Base-by-base conservation (phyloP, 306 rosid species). In the Carpinus fangiana region DNA sequence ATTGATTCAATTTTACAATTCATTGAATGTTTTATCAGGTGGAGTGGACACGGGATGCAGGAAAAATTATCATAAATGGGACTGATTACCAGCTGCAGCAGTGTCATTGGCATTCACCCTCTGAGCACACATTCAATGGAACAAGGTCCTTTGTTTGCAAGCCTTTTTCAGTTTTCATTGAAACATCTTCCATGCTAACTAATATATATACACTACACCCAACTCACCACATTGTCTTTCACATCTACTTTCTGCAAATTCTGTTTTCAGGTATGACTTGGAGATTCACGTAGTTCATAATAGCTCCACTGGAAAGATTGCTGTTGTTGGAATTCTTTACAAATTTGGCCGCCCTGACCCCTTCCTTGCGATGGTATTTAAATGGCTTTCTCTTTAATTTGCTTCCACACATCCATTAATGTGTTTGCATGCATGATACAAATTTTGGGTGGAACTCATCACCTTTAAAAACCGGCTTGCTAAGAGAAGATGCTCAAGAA, bases 51-150 rank as follows among this genome's bases (percentile, higher is more conserved):
- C 86, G 81, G 64, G 77, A 91, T 86, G 94, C 90, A 2, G 97
- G 98, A 31, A 73, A 86, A 18, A 69, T 91, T 60, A 57, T 57
- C 38, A 85, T 93, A 53, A 84, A 93, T 80, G 93, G 93, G 47
- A 90, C 88, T 31, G 28, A 80, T 14, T 93, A 86, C 86, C 84
- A 70, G 2, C 55, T 91, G 60, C 0, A n/a, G 14, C 93, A 90
- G 14, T 85, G 87, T 57, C 98, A 93, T 86, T 93, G 97, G 98
- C 98, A 93, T 69, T 64, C 93, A 66, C 96, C 96, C 47, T 85
- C 98, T 21, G 98, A 93, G 79, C 98, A 93, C 82, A 87, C 88
- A 0, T 76, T 93, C 52, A 86, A 90, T 55, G 97, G 90, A 84
- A 4, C 68, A 73, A 90, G 90, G 97, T 91, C 76, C 53, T 69